Conservation (phyloP, 2,329 filamentous ascomycete genomes). For the Meredithiella fracta region DNA sequence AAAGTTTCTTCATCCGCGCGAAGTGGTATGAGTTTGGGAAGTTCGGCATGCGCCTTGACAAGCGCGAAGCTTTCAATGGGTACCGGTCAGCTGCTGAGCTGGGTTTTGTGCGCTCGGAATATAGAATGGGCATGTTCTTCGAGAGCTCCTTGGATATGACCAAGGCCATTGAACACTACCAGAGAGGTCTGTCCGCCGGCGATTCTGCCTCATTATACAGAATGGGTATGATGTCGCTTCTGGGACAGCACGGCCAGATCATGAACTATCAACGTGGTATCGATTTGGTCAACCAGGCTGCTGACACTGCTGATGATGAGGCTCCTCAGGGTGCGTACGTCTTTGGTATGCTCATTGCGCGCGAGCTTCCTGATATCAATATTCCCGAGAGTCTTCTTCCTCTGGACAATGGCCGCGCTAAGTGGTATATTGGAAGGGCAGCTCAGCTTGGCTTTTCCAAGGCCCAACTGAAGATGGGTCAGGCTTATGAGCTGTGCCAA, state of each 20-base stretch:
- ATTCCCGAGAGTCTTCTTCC: constrained; percentile 56
- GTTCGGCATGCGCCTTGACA: constrained; percentile 78
- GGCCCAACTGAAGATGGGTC: constrained; percentile 92
- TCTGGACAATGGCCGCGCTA: constrained; percentile 55
- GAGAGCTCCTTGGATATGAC: constrained; percentile 85
- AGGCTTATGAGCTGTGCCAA: constrained; percentile 86
- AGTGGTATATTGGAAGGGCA: constrained; percentile 86
- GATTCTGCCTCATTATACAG: constrained; percentile 81
- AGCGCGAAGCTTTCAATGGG: constrained; percentile 79
- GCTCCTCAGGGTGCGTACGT: constrained; percentile 92
- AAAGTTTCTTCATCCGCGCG: constrained; percentile 81
- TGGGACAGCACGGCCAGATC: constrained; percentile 80
- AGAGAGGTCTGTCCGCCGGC: constrained; percentile 57
- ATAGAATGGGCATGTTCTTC: constrained; percentile 95
- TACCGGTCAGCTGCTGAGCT: constrained; percentile 76
- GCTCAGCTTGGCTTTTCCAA: constrained; percentile 93
- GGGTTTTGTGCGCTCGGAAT: constrained; percentile 78
- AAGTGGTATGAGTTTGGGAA: constrained; percentile 99
- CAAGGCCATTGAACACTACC: constrained; percentile 84
- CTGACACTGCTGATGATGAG: constrained; percentile 83
- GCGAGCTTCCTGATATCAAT: constrained; percentile 78
- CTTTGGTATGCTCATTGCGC: constrained; percentile 82
- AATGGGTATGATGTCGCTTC: constrained; percentile 90
- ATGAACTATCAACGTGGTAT: constrained; percentile 67
- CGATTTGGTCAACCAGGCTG: constrained; percentile 67